Evolutionary conservation across 306 rosid species (phyloP).

Genomic region (Acmispon strigosus): DNA sequence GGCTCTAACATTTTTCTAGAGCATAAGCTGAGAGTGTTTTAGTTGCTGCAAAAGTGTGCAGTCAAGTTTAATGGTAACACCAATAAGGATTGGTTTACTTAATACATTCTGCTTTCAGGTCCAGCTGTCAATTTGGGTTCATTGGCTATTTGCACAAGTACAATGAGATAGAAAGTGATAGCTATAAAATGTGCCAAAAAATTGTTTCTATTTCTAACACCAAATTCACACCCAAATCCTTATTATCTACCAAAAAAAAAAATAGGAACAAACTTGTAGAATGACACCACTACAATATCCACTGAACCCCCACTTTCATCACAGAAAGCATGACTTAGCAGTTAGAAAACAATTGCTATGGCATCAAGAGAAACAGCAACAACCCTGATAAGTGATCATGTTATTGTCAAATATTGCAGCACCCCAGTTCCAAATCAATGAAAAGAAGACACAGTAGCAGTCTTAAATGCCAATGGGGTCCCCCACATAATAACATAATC

Average conservation of each 20-base stretch:
- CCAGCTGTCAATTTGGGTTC: too few species aligned
- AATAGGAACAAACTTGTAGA: too few species aligned
- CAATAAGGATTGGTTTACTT: not conserved
- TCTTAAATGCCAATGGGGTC: not conserved
- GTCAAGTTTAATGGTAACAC: not conserved
- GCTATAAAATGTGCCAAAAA: too few species aligned
- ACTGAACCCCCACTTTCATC: not conserved
- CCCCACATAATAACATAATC: not conserved
- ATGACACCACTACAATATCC: not conserved
- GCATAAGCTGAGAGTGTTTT: not conserved
- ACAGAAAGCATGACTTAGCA: not conserved
- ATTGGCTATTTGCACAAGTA: too few species aligned
- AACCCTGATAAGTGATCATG: not conserved
- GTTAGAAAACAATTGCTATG: not conserved
- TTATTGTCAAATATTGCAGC: not conserved
- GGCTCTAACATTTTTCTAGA: too few species aligned
- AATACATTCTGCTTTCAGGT: too few species aligned
- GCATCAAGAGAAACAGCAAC: not conserved
- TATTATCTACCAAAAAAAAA: too few species aligned
- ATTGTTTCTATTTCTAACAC: too few species aligned
- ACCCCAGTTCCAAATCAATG: not conserved
- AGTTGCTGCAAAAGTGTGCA: not conserved
- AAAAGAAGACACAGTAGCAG: not conserved
- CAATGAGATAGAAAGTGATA: too few species aligned
- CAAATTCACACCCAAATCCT: too few species aligned